Evolutionary conservation across 2,329 filamentous ascomycete genomes (phyloP).

Genomic region (Leptographium galeiforme): DNA sequence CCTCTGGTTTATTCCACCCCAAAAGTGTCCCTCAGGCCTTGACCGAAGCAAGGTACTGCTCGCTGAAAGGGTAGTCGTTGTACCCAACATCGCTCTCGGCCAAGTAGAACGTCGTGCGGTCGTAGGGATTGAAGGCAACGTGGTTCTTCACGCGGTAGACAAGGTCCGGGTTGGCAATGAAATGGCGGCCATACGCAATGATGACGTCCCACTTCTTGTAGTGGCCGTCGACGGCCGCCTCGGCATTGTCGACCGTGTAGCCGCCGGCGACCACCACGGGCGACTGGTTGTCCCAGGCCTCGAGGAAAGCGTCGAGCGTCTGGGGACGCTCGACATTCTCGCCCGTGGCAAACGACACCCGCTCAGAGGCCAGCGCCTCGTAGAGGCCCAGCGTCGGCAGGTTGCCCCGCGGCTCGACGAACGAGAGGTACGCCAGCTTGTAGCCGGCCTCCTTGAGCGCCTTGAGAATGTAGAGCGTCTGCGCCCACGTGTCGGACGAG

Average conservation of each 20-base stretch:
- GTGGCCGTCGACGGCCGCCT: slow-evolving; percentile 15
- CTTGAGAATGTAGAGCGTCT: background rate
- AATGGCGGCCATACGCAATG: slow-evolving; percentile 27
- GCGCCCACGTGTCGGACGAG: slow-evolving; percentile 21
- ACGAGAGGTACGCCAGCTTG: slow-evolving; percentile 35
- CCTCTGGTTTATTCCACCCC: too few relatives aligned
- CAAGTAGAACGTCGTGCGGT: slow-evolving; percentile 25
- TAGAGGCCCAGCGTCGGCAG: background rate
- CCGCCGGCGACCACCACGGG: slow-evolving; percentile 20
- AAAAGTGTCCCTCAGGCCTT: background rate
- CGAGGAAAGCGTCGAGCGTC: slow-evolving; percentile 18
- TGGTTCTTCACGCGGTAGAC: slow-evolving; percentile 24
- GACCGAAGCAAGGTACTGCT: slow-evolving; percentile 8
- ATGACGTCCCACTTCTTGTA: slow-evolving; percentile 15
- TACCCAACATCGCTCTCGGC: slow-evolving; percentile 23
- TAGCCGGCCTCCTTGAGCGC: slow-evolving; percentile 17
- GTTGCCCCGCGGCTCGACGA: slow-evolving; percentile 32
- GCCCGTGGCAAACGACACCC: slow-evolving; percentile 9
- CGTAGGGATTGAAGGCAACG: slow-evolving; percentile 22
- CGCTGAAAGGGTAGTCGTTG: slow-evolving; percentile 22
- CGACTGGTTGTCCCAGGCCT: slow-evolving; percentile 15
- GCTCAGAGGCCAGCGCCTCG: background rate
- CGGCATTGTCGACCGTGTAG: slow-evolving; percentile 14
- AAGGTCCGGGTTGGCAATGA: slow-evolving; percentile 30
- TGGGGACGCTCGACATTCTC: slow-evolving; percentile 18